Evolutionary conservation across 176 grass and related monocot species (phyloP).

Genomic region (Oryza meyeriana): DNA sequence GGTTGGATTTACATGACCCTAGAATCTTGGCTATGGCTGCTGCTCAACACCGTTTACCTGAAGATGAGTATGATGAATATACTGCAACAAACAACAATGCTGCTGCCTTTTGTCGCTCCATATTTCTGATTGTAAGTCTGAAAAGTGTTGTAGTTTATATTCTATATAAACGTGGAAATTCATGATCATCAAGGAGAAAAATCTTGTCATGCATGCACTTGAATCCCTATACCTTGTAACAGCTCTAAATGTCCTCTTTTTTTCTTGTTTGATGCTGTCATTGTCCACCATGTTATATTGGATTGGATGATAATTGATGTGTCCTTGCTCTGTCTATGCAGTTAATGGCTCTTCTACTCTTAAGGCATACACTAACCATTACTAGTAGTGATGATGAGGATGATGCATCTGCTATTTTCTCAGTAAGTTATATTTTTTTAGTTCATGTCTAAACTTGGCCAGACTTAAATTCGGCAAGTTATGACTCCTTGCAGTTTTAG

Average conservation of each 20-base stretch:
- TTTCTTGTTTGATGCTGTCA: neutral
- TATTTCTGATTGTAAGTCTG: slow-evolving; percentile 76
- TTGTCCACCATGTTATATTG: neutral
- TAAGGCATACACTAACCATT: slow-evolving; percentile 83
- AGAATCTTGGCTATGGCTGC: slow-evolving; percentile 76
- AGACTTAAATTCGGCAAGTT: neutral
- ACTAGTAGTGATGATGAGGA: slow-evolving; percentile 75
- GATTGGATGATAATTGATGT: neutral
- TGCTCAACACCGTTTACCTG: slow-evolving; percentile 62
- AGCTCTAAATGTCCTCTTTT: neutral
- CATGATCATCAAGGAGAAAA: neutral
- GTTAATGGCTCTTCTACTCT: slow-evolving; percentile 95
- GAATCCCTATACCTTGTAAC: neutral
- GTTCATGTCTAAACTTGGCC: neutral
- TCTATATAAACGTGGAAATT: neutral
- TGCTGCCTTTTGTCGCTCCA: slow-evolving; percentile 90
- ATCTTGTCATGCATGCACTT: neutral
- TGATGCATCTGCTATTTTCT: slow-evolving; percentile 74
- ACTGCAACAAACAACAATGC: slow-evolving; percentile 62
- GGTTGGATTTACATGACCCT: slow-evolving; percentile 71
- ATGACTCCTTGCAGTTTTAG: neutral
- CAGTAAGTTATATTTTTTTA: slow-evolving; percentile 43
- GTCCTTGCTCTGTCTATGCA: slow-evolving; percentile 35
- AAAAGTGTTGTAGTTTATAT: neutral
- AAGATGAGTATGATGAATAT: slow-evolving; percentile 90